A percentile compares a stretch with the other conserved stretches of the same genome.
These are phyloP conservation scores for Apocynum venetum DNA, from an alignment of 257 asterid genomes.

Conservation along the genomic window DNA sequence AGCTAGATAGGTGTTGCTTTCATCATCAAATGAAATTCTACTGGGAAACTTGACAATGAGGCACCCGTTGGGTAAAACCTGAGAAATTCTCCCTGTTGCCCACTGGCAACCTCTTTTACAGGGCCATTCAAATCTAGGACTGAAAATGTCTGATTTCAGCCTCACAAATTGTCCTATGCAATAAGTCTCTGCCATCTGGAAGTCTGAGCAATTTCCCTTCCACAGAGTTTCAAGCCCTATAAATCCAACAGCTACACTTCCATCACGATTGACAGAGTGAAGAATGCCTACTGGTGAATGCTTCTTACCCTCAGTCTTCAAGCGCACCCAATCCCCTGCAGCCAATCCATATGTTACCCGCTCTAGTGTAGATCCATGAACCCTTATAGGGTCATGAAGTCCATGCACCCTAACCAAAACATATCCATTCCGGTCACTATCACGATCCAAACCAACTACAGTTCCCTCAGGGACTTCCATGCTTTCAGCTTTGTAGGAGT, in stretches of 20 bases:
- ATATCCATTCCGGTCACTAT: constrained; percentile 59
- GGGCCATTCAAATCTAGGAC: constrained; percentile 85
- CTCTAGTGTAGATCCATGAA: constrained; percentile 55
- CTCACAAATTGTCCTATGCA: constrained; percentile 67
- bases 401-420: constrained; percentile 76
- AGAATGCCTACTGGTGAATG: constrained; percentile 71
- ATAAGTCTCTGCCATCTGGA: constrained; percentile 77
- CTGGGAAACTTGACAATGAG: constrained; percentile 73
- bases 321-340: constrained; percentile 80
- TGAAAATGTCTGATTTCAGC: constrained; percentile 44
- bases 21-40: constrained; percentile 38
- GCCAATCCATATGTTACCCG: constrained; percentile 74
- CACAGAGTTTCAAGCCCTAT: constrained; percentile 70
- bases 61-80: constrained; percentile 75
- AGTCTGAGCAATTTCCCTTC: constrained; percentile 62
- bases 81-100: constrained; percentile 60
- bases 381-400: constrained; percentile 64
- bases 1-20: constrained; percentile 43
- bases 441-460: constrained; percentile 67
- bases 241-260: constrained; percentile 61
- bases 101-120: constrained; percentile 55
- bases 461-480: constrained; percentile 74
- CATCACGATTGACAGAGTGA: constrained; percentile 58
- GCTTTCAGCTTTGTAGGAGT: constrained; percentile 55
- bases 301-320: constrained; percentile 53